Evolutionary conservation across 106 monocot species (phyloP), one percentile per base, ranked within the genome.

Genomic region (Platanthera guangdongensis): DNA sequence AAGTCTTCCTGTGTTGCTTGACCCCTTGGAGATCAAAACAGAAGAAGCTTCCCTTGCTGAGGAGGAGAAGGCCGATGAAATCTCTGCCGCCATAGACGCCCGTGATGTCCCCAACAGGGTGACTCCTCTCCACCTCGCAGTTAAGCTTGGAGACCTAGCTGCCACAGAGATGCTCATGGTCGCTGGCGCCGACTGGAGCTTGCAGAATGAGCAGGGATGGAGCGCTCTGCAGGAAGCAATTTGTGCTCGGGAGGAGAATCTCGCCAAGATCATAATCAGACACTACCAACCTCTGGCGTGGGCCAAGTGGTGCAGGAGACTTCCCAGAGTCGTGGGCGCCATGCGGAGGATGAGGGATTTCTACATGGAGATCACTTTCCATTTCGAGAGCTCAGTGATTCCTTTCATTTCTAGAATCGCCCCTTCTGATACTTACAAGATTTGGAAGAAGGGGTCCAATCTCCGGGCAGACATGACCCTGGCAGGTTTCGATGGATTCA

Each of bases 331-430:
- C 0, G 82, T 94, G 47, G 89, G 83, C 7, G 55, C 91, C 12
- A 91, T 97, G 91, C 72, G 75, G 51, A 78, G 97, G 68, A 93
- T 97, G 91, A 78, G 91, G 15, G 91, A 97, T 75, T 94, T 94
- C 80, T 97, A 94, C 78, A 91, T 97, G 89, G 97, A 97, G 83
- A 87, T 97, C 73, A 89, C 87, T 0, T 97, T 94, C 78, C 82
- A 94, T 62, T 97, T 97, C n/a, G 94, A 97, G 75, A 97, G 97
- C 83, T 93, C 96, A 0, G 93, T 96, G 30, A 93, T 96, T n/a
- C 96, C 96, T 0, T 96, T 93, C 74, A 82, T 96, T 51, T 91
- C 91, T 0, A 78, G 93, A 63, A 93, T 93, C 10, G 91, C 97
- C 7, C 93, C 97, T 15, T 97, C 93, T 11, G 97, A 97, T 52